Percentiles rank a stretch among this genome's conserved stretches.
These are phyloP conservation scores for Psilocybe cubensis DNA, from an alignment of 768 basidiomycete genomes.

Conservation along the genomic window DNA sequence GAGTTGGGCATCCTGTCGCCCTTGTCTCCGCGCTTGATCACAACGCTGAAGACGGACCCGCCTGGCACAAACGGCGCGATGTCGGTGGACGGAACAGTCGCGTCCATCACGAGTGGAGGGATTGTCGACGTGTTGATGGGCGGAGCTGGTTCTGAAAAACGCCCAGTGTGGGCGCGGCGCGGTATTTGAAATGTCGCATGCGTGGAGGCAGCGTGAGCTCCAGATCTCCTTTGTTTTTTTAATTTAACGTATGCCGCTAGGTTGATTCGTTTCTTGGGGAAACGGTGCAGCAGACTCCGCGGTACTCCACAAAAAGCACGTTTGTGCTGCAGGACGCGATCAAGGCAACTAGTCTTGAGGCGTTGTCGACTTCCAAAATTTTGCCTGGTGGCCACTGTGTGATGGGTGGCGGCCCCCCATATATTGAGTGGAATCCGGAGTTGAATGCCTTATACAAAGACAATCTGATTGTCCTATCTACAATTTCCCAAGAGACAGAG, in stretches of 20 bases:
- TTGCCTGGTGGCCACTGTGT: no score
- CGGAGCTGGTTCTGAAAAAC: constrained; percentile 66
- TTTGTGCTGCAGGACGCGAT: constrained; percentile 64
- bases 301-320: constrained; percentile 65
- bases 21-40: constrained; percentile 73
- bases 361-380: no score
- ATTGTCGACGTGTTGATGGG: constrained; percentile 71
- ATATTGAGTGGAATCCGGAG: no score
- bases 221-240: neutral
- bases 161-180: constrained; percentile 47
- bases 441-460: no score
- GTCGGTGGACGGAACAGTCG: constrained; percentile 72
- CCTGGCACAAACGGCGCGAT: constrained; percentile 93
- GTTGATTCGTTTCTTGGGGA: constrained; percentile 89
- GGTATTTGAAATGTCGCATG: constrained; percentile 52
- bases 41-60: constrained; percentile 74
- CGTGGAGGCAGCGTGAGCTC: constrained; percentile 63
- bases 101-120: constrained; percentile 73
- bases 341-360: no score
- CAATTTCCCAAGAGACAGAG: no score
- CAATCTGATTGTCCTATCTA: no score
- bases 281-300: constrained; percentile 80
- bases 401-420: no score
- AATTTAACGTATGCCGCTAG: constrained; percentile 36
- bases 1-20: constrained; percentile 88